Conservation (phyloP, 352 stramenopile genomes). For the Globisporangium ultimum region DNA sequence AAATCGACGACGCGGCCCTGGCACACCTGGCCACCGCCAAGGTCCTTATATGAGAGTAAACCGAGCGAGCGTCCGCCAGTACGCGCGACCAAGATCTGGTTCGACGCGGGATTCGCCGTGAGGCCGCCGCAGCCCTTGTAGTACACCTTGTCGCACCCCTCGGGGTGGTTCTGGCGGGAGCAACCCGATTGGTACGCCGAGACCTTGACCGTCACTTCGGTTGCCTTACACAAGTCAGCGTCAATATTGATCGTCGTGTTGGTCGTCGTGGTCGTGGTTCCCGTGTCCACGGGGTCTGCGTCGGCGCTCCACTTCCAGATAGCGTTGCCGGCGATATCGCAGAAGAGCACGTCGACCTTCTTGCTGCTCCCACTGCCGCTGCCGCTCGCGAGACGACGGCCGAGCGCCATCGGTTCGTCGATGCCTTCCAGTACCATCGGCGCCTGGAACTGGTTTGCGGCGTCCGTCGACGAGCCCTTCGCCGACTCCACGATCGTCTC, state of each 20-base stretch:
- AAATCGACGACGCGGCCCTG: constrained; percentile 75
- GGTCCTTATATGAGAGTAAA: constrained; percentile 59
- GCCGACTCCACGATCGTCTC: constrained; percentile 61
- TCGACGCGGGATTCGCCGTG: constrained; percentile 57
- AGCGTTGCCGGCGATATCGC: constrained; percentile 65
- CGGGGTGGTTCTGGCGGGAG: constrained; percentile 60
- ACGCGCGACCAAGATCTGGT: constrained; percentile 71
- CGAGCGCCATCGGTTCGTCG: constrained; percentile 26
- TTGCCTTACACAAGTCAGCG: constrained; percentile 16
- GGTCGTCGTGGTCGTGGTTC: constrained; percentile 24
- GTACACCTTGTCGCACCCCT: constrained; percentile 65
- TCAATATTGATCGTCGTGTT: constrained; percentile 28
- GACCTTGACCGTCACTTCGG: constrained; percentile 45
- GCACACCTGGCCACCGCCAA: constrained; percentile 28
- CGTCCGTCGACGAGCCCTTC: constrained; percentile 22
- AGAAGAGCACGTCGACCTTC: constrained; percentile 63
- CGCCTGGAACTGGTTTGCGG: constrained; percentile 34
- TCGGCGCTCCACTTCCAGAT: constrained; percentile 73
- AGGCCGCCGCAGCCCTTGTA: constrained; percentile 79
- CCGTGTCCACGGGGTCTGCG: constrained; percentile 27
- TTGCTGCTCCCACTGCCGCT: constrained; percentile 6
- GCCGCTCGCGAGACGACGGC: constrained; percentile 24
- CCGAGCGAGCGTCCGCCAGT: constrained; percentile 71
- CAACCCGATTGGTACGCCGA: constrained; percentile 66
- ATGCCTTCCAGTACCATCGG: constrained; percentile 40